Base-by-base conservation (phyloP, 1,139 yeast species). In the Torulaspora pretoriensis region DNA sequence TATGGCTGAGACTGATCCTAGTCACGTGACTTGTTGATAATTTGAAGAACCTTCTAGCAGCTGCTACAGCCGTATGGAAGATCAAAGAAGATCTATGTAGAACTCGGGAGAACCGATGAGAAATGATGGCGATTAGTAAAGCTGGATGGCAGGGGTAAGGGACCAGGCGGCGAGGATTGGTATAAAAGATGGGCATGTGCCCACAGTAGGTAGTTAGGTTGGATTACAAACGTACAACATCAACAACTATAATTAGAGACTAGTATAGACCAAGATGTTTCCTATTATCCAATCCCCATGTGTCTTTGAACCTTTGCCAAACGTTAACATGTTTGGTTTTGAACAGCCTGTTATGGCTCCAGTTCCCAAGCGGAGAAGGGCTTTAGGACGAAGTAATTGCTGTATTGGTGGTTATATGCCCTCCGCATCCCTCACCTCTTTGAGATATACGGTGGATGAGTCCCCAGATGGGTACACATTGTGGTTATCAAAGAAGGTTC, bases 271-370 rank as follows among this genome's bases (percentile, higher is more conserved):
- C 9, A 25, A 27, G 41, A 55, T 55, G 59, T 53, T 50, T 40
- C 44, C 52, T 17, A 46, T 47, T 29, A 40, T 48, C 23, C 46
- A 49, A 43, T 51, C 54, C 17, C 61, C 61, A 40, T 58, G 61
- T 42, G 32, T 56, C 31, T 56, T 58, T 33, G 54, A 56, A 25
- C 56, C 52, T 30, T 44, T 50, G 35, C 59, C 57, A 33, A 43
- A 44, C 7, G 45, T 52, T 31, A 43, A 48, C 38, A 41, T 38
- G 23, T 40, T 43, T 27, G 41, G 38, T 8, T 27, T 35, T 10
- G 47, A 46, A 12, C 48, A 40, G 14, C 31, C 45, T 26, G 34
- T 38, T 22, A 37, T 36, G 23, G 32, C 41, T 12, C 55, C 55
- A 29, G 52, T 38, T 28, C 43, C 40, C 17, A 50, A 51, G 33